Percentiles rank a stretch among this genome's conserved stretches.
These are phyloP conservation scores for Pyrenophora seminiperda DNA, from an alignment of 2,329 filamentous ascomycete species.

Conservation along the genomic window DNA sequence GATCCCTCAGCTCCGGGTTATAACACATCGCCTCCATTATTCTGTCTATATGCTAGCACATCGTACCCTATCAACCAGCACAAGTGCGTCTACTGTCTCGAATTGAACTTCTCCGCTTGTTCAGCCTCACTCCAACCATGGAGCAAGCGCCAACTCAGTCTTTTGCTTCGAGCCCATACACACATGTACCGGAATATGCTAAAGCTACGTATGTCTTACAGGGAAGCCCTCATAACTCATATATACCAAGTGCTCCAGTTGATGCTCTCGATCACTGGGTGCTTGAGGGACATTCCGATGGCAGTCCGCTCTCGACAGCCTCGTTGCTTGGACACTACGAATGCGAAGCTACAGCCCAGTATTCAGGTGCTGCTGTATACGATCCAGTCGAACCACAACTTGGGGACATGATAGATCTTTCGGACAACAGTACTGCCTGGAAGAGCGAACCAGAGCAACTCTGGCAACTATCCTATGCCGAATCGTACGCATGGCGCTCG, in stretches of 20 bases:
- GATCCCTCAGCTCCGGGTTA: not conserved
- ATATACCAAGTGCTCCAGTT: conserved; percentile 10
- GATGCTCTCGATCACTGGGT: conserved; percentile 21
- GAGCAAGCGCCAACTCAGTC: conserved; percentile 14
- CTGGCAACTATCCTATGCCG: conserved; percentile 6
- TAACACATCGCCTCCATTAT: not conserved
- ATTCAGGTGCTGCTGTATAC: conserved; percentile 1
- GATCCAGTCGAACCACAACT: conserved; percentile 1
- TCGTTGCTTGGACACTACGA: conserved; percentile 20
- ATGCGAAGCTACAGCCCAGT: conserved; percentile 17
- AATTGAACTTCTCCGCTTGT: not conserved
- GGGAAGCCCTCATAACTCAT: conserved; percentile 2
- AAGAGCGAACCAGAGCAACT: conserved; percentile 2
- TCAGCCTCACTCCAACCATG: conserved; percentile 1
- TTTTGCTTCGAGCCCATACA: conserved; percentile 16
- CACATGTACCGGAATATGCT: conserved; percentile 10
- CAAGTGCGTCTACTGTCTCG: not conserved
- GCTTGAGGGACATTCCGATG: conserved; percentile 9
- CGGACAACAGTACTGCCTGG: not conserved
- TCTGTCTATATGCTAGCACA: not conserved
- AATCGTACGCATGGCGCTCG: conserved; percentile 5
- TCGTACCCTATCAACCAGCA: not conserved
- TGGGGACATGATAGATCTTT: not conserved
- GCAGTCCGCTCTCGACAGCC: conserved; percentile 20
- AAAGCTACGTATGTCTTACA: conserved; percentile 2